A percentile compares a stretch with the other conserved stretches of the same genome.
phyloP scores from a whole-genome alignment of 163 green algal genomes.

The Trebouxiophyceae sp. region DNA sequence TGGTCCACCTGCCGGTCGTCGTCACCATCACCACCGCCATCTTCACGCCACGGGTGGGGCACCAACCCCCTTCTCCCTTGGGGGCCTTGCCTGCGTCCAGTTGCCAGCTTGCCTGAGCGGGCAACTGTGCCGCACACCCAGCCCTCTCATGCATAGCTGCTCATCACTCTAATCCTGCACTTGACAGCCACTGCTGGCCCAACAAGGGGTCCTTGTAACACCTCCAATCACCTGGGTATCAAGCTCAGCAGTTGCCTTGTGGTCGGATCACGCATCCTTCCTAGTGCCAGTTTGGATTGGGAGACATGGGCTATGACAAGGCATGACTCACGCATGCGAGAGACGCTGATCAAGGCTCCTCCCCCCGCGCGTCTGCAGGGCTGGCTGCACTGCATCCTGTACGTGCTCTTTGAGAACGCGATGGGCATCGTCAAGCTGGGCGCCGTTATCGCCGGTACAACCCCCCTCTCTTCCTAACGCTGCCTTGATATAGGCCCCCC shows the following conservation, averaged over 20 bases:
- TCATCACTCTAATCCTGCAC: too few relatives aligned
- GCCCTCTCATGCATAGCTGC: too few relatives aligned
- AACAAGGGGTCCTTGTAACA: too few relatives aligned
- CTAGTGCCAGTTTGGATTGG: background rate
- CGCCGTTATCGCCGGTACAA: conserved; percentile 52
- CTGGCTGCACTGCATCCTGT: conserved; percentile 65
- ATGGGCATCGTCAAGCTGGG: conserved; percentile 82
- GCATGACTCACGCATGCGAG: background rate
- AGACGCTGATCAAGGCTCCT: background rate
- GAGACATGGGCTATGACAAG: background rate
- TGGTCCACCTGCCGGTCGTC: conserved; percentile 59
- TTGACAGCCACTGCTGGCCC: too few relatives aligned
- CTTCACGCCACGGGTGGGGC: conserved; percentile 47
- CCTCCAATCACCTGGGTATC: too few relatives aligned
- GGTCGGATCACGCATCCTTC: too few relatives aligned
- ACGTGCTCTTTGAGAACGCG: conserved; percentile 86
- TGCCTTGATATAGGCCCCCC: too few relatives aligned
- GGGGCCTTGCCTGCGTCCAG: too few relatives aligned
- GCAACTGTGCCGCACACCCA: too few relatives aligned
- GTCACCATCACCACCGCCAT: conserved; percentile 59
- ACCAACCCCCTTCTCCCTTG: too few relatives aligned
- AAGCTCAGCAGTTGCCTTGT: too few relatives aligned
- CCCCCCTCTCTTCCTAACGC: background rate
- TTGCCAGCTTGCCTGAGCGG: too few relatives aligned
- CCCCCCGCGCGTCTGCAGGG: conserved; percentile 17